These are phyloP conservation scores for Jackrogersella minutella DNA, from an alignment of 495 filamentous ascomycete species.

Conservation along the genomic window DNA sequence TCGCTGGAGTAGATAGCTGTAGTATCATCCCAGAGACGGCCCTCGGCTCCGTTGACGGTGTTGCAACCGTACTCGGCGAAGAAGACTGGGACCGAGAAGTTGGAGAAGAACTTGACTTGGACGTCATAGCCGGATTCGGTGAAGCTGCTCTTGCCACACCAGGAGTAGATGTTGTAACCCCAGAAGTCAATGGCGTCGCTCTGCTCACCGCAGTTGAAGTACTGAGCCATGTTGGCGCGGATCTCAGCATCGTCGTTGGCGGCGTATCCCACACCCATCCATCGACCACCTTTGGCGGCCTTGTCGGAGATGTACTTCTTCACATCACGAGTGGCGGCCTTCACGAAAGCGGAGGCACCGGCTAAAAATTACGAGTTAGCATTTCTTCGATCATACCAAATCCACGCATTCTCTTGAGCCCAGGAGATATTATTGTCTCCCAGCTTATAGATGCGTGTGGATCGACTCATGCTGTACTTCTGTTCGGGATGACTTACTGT, in stretches of 20 bases:
- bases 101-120: constrained; percentile 81
- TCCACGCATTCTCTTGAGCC: too few relatives aligned
- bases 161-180: constrained; percentile 99
- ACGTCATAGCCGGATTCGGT: constrained; percentile 76
- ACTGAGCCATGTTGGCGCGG: constrained; percentile 79
- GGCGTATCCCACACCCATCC: constrained; percentile 92
- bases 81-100: constrained; percentile 92
- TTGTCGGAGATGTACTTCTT: constrained; percentile 88
- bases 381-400: not conserved
- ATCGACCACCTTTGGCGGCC: constrained; percentile 64
- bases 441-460: not conserved
- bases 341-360: constrained; percentile 86
- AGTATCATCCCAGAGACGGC: constrained; percentile 88
- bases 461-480: not conserved
- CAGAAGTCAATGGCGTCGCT: constrained; percentile 85
- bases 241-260: constrained; percentile 89
- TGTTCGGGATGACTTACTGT: constrained; percentile 57
- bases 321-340: constrained; percentile 93
- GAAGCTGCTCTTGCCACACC: constrained; percentile 87
- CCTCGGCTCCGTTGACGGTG: constrained; percentile 60
- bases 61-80: constrained; percentile 99
- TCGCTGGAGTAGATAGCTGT: constrained; percentile 76
- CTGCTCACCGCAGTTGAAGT: constrained; percentile 85
- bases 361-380: constrained; percentile 45
- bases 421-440: too few relatives aligned